A percentile compares a stretch with the other conserved stretches of the same genome.
These are phyloP conservation scores for Cordyceps pruinosa DNA, from an alignment of 2,329 filamentous ascomycete species.

Conservation along the genomic window DNA sequence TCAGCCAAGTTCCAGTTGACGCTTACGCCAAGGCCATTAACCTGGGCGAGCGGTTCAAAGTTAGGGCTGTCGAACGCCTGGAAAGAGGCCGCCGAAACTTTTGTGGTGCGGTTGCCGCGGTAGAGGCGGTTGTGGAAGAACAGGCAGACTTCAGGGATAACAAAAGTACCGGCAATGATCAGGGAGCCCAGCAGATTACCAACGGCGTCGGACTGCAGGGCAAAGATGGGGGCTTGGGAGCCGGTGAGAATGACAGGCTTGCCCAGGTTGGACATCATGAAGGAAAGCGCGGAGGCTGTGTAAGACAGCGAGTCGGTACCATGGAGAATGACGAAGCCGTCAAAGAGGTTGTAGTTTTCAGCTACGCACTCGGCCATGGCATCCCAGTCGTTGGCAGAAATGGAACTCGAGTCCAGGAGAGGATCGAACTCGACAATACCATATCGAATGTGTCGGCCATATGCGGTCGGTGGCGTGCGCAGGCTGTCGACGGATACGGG, in stretches of 20 bases:
- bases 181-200: slow-evolving; percentile 85
- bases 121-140: slow-evolving; percentile 92
- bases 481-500: slow-evolving; percentile 56
- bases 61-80: slow-evolving; percentile 89
- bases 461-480: slow-evolving; percentile 72
- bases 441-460: slow-evolving; percentile 76
- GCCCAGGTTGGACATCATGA: slow-evolving; percentile 85
- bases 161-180: slow-evolving; percentile 85
- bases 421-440: slow-evolving; percentile 77
- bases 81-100: slow-evolving; percentile 80
- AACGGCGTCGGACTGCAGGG: slow-evolving; percentile 83
- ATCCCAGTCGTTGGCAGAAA: slow-evolving; percentile 79
- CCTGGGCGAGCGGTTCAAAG: slow-evolving; percentile 69
- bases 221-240: slow-evolving; percentile 78
- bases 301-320: slow-evolving; percentile 88
- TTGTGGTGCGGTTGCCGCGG: slow-evolving; percentile 80
- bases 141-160: slow-evolving; percentile 86
- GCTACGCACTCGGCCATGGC: slow-evolving; percentile 73
- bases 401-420: slow-evolving; percentile 82
- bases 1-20: slow-evolving; percentile 75
- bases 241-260: slow-evolving; percentile 87
- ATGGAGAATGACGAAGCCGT: slow-evolving; percentile 86
- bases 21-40: slow-evolving; percentile 72
- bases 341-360: slow-evolving; percentile 81
- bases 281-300: slow-evolving; percentile 82